Evolutionary conservation across 441 rosid species (phyloP).

Genomic region (Adansonia rubrostipa): DNA sequence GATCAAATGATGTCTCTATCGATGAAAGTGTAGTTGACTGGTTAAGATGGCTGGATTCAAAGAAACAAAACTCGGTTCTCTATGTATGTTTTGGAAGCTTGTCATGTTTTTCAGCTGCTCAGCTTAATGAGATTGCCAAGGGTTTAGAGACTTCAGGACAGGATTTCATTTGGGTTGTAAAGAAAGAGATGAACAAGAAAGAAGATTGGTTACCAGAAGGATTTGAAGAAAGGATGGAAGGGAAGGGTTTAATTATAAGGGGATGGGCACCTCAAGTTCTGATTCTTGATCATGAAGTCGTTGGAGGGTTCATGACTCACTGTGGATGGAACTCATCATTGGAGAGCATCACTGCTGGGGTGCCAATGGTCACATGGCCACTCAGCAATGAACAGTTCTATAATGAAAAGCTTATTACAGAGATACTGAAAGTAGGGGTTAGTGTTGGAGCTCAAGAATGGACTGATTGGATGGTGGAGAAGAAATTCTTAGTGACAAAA

Average conservation of each 20-base stretch:
- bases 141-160: constrained; percentile 35
- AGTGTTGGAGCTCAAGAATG: constrained; percentile 34
- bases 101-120: constrained; percentile 23
- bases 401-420: constrained; percentile 37
- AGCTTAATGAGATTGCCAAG: constrained; percentile 33
- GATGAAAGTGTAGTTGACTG: constrained; percentile 28
- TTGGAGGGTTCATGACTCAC: constrained; percentile 42
- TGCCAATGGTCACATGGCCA: constrained; percentile 43
- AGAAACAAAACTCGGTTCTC: constrained; percentile 56
- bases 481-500: neutral
- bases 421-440: constrained; percentile 29
- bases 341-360: constrained; percentile 24
- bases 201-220: constrained; percentile 43
- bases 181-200: constrained; percentile 20
- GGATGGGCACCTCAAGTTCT: constrained; percentile 45
- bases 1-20: constrained; percentile 42
- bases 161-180: constrained; percentile 48
- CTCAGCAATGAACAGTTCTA: constrained; percentile 30
- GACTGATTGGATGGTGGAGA: neutral
- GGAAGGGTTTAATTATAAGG: constrained; percentile 33
- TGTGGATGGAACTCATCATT: constrained; percentile 42
- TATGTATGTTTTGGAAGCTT: constrained; percentile 64
- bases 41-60: constrained; percentile 59
- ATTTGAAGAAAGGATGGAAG: constrained; percentile 24
- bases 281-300: constrained; percentile 38